phyloP scores from a whole-genome alignment of 1,284 basidiomycete species.

The Prillingera fragicola region DNA sequence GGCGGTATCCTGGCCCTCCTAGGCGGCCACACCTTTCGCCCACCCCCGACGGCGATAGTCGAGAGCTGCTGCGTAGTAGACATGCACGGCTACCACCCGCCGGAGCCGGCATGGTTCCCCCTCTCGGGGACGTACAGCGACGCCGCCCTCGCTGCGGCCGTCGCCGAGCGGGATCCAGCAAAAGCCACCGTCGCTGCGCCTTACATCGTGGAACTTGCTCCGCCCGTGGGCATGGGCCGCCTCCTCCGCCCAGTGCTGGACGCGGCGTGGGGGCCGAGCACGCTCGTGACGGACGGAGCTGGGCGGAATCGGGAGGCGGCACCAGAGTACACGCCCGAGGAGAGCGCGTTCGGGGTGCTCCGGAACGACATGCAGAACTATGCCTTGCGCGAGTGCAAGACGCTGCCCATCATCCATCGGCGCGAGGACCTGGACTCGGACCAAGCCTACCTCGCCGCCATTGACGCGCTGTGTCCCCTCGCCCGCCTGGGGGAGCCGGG shows the following conservation, averaged over 20 bases:
- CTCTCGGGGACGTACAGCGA: neutral
- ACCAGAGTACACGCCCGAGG: neutral
- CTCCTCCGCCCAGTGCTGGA: neutral
- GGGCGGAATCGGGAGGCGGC: too few relatives aligned
- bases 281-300: too few relatives aligned
- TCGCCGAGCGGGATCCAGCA: constrained; percentile 6
- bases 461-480: too few relatives aligned
- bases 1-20: constrained; percentile 22
- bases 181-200: constrained; percentile 11
- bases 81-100: constrained; percentile 12
- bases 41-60: constrained; percentile 8
- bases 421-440: too few relatives aligned
- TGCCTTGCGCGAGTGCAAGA: neutral
- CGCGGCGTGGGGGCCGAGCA: too few relatives aligned
- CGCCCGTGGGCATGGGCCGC: neutral
- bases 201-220: constrained; percentile 1
- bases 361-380: constrained; percentile 5
- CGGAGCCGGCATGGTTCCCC: neutral
- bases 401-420: constrained; percentile 10
- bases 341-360: neutral
- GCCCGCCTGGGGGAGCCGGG: too few relatives aligned
- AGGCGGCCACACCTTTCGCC: neutral
- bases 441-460: too few relatives aligned
- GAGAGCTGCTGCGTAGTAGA: constrained; percentile 26
- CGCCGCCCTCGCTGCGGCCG: neutral